Base-by-base conservation (phyloP, 1,284 basidiomycete species). In the Trametes pubescens region DNA sequence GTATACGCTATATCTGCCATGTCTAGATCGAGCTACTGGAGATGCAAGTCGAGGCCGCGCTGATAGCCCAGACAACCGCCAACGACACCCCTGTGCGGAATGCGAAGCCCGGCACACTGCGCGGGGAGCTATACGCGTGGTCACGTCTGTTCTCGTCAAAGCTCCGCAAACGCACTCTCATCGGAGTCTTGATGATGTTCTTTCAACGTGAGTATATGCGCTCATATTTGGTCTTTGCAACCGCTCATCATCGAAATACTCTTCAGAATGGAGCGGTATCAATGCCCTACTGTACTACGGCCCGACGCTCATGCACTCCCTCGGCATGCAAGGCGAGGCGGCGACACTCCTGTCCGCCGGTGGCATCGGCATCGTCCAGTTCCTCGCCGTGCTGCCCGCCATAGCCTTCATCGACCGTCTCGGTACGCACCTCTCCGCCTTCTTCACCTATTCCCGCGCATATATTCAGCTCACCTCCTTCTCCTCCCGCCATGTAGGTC, bases 271-370 rank as follows among this genome's bases (percentile, higher is more conserved):
- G 91, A 89, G 87, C 65, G 92, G 92, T 2, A 93, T 93, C 66
- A 94, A 93, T 71, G 91, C 91, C 6, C 73, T 94, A 37, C 77
- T 93, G 9, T 94, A 94, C 71, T 94, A 93, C 68, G 92, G 92
- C 0, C 92, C 92, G 0, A 87, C 86, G 1, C 80, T 94, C 16
- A 84, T 93, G 63, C 79, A 75, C 35, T 84, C 79, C 60, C 81
- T 94, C 51, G 92, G 91, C 6, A 69, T 93, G 26, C 81, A 74
- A 54, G 80, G 81, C 14, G 79, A 81, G 57, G 83, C 80, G 0
- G 81, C 85, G 18, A 84, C 86, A 0, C 79, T 94, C 0, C 70
- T 92, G 34, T 88, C 90, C 1, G 86, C 90, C 0, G 92, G 92
- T 26, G 91, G 93, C 0, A 86, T 94, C 67, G 91, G 91, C n/a